These are phyloP conservation scores for Exidia glandulosa DNA, from an alignment of 768 basidiomycete species.

Conservation along the genomic window DNA sequence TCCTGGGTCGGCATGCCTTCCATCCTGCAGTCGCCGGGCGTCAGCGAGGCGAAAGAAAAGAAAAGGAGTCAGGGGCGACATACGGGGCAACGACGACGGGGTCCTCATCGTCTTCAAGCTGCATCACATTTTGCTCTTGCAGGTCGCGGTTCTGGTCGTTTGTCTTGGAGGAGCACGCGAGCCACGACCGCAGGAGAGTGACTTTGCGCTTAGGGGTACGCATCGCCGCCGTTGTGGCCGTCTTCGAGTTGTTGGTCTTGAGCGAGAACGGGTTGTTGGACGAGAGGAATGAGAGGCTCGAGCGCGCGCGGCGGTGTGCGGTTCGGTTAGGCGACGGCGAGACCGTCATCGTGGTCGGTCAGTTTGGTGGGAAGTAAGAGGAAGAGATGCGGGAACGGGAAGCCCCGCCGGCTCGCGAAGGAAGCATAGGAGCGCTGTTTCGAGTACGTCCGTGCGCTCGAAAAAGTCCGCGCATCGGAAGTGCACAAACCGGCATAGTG, in stretches of 20 bases:
- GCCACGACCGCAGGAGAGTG: not conserved
- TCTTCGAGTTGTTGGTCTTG: not conserved
- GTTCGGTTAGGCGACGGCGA: no score
- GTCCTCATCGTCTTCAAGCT: not conserved
- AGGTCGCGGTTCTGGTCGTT: no score
- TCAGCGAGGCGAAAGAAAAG: not conserved
- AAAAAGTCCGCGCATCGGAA: slow-evolving; percentile 65
- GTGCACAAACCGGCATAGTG: slow-evolving; percentile 69
- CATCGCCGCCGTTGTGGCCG: not conserved
- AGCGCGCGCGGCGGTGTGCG: not conserved
- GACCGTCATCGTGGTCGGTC: not conserved
- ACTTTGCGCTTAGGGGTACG: not conserved
- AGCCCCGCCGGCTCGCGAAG: no score
- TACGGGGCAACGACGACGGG: not conserved
- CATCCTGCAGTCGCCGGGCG: not conserved
- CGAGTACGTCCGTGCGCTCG: slow-evolving; percentile 66
- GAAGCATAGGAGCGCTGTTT: slow-evolving; percentile 71
- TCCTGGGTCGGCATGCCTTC: not conserved
- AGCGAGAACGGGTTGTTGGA: not conserved
- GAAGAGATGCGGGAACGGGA: no score
- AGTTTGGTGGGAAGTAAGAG: no score
- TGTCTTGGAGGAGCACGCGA: not conserved
- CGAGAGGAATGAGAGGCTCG: not conserved
- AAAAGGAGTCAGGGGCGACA: no score
- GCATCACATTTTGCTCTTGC: no score